Evolutionary conservation across 768 basidiomycete species (phyloP).

Genomic region (Lactarius psammicola): DNA sequence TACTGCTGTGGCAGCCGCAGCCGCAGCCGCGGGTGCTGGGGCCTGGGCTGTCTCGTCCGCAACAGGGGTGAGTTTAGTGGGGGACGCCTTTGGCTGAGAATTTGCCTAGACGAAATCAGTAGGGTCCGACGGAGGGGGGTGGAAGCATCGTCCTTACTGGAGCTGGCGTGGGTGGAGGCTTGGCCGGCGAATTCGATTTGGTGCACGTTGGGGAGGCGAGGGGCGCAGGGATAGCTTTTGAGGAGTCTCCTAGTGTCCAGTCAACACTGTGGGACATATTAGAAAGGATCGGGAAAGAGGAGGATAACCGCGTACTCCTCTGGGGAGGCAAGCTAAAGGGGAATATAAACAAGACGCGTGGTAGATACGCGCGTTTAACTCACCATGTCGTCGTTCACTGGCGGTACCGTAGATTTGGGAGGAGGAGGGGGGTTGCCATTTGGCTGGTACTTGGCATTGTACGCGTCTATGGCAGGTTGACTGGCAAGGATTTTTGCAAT

Average conservation of each 20-base stretch:
- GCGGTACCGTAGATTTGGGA: constrained; percentile 14
- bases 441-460: constrained; percentile 37
- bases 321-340: constrained; percentile 35
- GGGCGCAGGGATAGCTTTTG: neutral
- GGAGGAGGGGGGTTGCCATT: constrained; percentile 16
- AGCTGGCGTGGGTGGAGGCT: constrained; percentile 5
- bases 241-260: constrained; percentile 9
- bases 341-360: constrained; percentile 20
- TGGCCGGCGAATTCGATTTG: neutral
- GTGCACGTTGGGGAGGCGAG: constrained; percentile 11
- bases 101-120: constrained; percentile 11
- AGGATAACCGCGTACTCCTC: constrained; percentile 32
- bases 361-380: constrained; percentile 6
- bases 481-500: constrained; percentile 58
- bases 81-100: constrained; percentile 1
- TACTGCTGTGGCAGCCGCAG: constrained; percentile 28
- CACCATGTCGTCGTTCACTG: constrained; percentile 35
- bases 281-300: constrained; percentile 9
- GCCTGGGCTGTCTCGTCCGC: constrained; percentile 3
- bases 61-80: constrained; percentile 3
- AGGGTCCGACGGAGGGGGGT: neutral
- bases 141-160: neutral
- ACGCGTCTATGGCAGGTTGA: constrained; percentile 49
- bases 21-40: constrained; percentile 12
- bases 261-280: constrained; percentile 5